phyloP scores from a whole-genome alignment of 768 basidiomycete genomes.

The Hygrocybe coccinea region DNA sequence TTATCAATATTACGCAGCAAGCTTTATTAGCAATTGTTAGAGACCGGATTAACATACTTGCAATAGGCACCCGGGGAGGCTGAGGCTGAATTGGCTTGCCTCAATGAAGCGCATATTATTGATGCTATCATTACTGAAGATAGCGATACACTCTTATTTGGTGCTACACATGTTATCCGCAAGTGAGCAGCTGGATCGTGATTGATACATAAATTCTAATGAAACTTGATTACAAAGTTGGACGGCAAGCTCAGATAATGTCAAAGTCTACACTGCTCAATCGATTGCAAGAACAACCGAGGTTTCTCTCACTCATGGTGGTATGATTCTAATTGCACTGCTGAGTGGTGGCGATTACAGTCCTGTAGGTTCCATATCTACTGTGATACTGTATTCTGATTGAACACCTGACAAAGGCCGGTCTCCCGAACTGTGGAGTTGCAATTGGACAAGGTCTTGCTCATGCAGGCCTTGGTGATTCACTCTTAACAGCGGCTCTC shows the following conservation, averaged over 20 bases:
- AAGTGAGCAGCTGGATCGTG: constrained; percentile 28
- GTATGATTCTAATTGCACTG: constrained; percentile 32
- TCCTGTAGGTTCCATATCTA: constrained; percentile 13
- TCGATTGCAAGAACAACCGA: constrained; percentile 18
- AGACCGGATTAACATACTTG: background rate
- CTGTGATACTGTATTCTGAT: no score
- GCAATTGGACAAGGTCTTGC: constrained; percentile 56
- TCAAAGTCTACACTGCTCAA: constrained; percentile 15
- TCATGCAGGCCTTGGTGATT: constrained; percentile 52
- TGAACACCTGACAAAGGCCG: constrained; percentile 5
- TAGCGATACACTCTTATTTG: constrained; percentile 28
- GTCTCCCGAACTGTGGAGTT: constrained; percentile 42
- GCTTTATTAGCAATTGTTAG: background rate
- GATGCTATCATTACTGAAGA: constrained; percentile 8
- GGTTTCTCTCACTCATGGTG: constrained; percentile 24
- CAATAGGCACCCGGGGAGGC: constrained; percentile 10
- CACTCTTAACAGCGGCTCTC: constrained; percentile 38
- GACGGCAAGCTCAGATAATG: constrained; percentile 42
- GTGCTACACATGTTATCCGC: constrained; percentile 37
- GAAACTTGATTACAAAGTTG: constrained; percentile 2
- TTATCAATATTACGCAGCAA: constrained; percentile 21
- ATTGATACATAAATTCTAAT: background rate
- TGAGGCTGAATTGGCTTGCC: constrained; percentile 8
- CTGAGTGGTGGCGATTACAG: constrained; percentile 35
- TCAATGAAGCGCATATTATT: constrained; percentile 6